phyloP scores from a whole-genome alignment of 805 yeast species.

The Lipomyces sp. region DNA sequence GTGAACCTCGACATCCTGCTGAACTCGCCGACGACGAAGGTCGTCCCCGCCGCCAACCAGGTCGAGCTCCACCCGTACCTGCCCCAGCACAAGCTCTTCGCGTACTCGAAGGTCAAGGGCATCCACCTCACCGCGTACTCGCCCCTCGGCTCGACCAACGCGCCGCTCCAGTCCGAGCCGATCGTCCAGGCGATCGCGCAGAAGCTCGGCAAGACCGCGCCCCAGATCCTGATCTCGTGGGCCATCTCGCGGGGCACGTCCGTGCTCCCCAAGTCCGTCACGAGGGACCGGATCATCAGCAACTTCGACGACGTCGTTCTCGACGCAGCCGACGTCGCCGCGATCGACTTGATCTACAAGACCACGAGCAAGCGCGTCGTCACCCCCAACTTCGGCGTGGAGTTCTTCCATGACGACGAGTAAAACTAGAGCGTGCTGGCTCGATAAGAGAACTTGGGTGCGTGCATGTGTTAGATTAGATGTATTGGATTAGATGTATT shows the following conservation, averaged over 20 bases:
- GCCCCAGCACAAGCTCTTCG: conserved; percentile 60
- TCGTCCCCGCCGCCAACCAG: conserved; percentile 70
- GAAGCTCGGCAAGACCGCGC: conserved; percentile 50
- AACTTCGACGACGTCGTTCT: conserved; percentile 44
- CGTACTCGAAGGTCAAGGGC: conserved; percentile 51
- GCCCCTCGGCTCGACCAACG: conserved; percentile 58
- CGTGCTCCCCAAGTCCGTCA: conserved; percentile 68
- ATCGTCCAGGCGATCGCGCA: conserved; percentile 53
- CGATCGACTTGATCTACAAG: conserved; percentile 32
- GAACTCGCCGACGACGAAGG: conserved; percentile 36
- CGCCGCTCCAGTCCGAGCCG: conserved; percentile 43
- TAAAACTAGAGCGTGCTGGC: too few species aligned
- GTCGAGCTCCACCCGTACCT: conserved; percentile 73
- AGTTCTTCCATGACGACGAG: conserved; percentile 27
- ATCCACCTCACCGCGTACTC: conserved; percentile 71
- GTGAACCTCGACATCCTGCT: conserved; percentile 23
- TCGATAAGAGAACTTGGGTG: too few species aligned
- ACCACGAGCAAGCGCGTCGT: conserved; percentile 23
- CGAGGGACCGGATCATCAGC: conserved; percentile 54
- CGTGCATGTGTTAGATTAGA: too few species aligned
- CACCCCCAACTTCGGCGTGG: conserved; percentile 27
- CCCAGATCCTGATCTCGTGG: conserved; percentile 56
- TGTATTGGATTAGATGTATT: too few species aligned
- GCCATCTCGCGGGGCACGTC: conserved; percentile 57
- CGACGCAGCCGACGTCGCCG: conserved; percentile 44